Percentiles rank a stretch among this genome's conserved stretches.
Evolutionary conservation across 73 alveolate species (phyloP).

Genomic region (Tetrahymena elliotti): DNA sequence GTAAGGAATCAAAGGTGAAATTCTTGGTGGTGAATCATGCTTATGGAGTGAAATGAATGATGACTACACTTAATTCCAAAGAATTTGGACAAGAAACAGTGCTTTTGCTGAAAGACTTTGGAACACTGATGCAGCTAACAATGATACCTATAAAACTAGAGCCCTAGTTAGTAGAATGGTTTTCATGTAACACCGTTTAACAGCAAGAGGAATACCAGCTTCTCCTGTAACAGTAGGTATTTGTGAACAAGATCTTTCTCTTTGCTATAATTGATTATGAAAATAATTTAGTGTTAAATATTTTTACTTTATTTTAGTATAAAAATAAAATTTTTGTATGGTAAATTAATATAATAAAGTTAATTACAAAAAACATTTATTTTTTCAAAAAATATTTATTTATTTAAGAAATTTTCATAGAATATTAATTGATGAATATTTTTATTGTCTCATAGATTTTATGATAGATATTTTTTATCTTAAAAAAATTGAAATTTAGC

Average conservation of each 20-base stretch:
- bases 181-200: neutral
- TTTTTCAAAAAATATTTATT: no score
- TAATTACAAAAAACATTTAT: no score
- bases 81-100: constrained; percentile 9
- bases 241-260: neutral
- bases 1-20: constrained; percentile 15
- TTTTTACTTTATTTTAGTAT: neutral
- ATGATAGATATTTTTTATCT: no score
- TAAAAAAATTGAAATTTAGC: no score
- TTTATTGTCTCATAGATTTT: no score
- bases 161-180: neutral
- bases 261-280: neutral
- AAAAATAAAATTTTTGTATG: no score
- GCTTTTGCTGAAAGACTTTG: constrained; percentile 32
- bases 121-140: constrained; percentile 1
- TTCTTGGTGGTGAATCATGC: constrained; percentile 29
- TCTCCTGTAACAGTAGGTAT: neutral
- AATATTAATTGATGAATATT: no score
- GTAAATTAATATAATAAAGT: no score
- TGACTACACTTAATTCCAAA: constrained; percentile 16
- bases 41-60: constrained; percentile 43
- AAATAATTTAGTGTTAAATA: no score
- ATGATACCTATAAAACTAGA: neutral
- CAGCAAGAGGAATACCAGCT: neutral
- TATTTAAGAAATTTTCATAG: no score